Evolutionary conservation across 179 eudicot species (phyloP), one percentile per base, ranked within the genome.

Genomic region (Spinacia oleracea): DNA sequence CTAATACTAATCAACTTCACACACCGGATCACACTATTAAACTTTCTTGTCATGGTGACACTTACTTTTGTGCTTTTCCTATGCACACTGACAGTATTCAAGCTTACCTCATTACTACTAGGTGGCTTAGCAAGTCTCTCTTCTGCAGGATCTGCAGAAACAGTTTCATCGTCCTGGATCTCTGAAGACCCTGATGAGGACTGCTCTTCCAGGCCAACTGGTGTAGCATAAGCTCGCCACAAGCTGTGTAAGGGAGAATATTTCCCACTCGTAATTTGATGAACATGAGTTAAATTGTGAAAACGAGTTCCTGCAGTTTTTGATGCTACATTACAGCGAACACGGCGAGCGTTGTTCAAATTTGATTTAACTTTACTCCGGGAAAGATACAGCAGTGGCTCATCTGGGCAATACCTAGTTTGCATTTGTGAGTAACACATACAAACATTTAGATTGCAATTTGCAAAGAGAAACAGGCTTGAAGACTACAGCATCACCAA

Each of bases 31-130:
- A 51, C 15, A 77, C 3, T 25, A 50, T 32, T 35, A 32, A 32
- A 29, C 12, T 48, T 76, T 15, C 72, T 60, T 32, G 11, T 63
- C 70, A 8, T 7, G 4, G 12, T 0, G 18, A 60, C 32, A 53
- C 32, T 60, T 60, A n/a, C n/a, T 11, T 9, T 27, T 27, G 9
- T 29, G 34, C 7, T 12, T 60, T 59, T 60, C 4, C 65, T 23
- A 27, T 27, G n/a, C 8, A 60, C 65, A 11, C 32, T 27, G 35
- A 60, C 31, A 29, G 29, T 46, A 1, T 46, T 38, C 25, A 32
- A 70, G 72, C 80, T 80, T 78, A 92, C 98, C 91, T 87, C 88
- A 42, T 83, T 83, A 59, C 86, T 89, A 67, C 84, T 83, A 73
- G 81, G 80, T 43, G 89, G 88, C 63, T 74, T 71, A 78, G 80